phyloP scores from a whole-genome alignment of 192 early-diverging fungal genomes.

The Podila epicladia region DNA sequence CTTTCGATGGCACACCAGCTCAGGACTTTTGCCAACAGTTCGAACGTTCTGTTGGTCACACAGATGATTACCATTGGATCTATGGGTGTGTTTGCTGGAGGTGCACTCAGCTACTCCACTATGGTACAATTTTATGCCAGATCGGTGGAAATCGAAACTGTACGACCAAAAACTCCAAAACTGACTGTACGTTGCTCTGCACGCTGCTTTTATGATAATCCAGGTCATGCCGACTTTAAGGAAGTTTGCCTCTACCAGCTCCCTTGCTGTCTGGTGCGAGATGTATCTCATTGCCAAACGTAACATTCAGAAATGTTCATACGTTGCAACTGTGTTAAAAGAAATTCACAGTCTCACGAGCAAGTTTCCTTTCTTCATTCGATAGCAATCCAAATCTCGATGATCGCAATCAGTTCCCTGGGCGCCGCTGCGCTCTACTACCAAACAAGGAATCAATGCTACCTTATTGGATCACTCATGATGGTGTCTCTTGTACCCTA shows the following conservation, averaged over 20 bases:
- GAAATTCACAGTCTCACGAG: neutral
- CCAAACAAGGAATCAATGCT: constrained; percentile 28
- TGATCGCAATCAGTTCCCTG: constrained; percentile 6
- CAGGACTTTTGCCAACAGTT: constrained; percentile 13
- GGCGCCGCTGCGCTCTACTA: constrained; percentile 19
- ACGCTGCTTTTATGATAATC: too few species aligned
- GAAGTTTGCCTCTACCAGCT: constrained; percentile 34
- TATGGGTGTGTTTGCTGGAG: constrained; percentile 40
- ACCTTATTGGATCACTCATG: constrained; percentile 15
- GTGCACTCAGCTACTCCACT: constrained; percentile 27
- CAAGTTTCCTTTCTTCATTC: neutral
- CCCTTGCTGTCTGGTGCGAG: constrained; percentile 40
- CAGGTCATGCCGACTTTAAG: constrained; percentile 33
- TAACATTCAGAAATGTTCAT: neutral
- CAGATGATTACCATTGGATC: constrained; percentile 36
- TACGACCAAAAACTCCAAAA: too few species aligned
- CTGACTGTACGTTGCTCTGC: too few species aligned
- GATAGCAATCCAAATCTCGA: constrained; percentile 29
- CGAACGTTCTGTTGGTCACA: constrained; percentile 26
- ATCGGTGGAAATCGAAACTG: too few species aligned
- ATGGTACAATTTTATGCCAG: neutral
- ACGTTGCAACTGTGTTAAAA: neutral
- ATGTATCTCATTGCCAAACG: constrained; percentile 26
- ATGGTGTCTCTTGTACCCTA: constrained; percentile 24
- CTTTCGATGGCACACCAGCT: constrained; percentile 18